A percentile compares a stretch with the other conserved stretches of the same genome.
phyloP scores from a whole-genome alignment of 2,329 filamentous ascomycete genomes.

The Metarhizium sp. region DNA sequence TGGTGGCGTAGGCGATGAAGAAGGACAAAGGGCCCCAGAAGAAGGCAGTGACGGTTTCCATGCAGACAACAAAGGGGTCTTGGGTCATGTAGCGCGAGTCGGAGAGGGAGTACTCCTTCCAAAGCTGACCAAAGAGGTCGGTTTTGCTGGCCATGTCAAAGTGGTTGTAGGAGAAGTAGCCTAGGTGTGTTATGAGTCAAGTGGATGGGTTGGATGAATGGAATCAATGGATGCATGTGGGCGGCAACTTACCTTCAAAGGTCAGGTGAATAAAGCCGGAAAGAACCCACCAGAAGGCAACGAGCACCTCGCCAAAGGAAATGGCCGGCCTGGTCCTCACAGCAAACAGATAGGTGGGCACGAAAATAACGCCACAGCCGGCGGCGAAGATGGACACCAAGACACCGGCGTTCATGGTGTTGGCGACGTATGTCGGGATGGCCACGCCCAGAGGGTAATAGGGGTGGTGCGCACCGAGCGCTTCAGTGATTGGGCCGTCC shows the following conservation, averaged over 20 bases:
- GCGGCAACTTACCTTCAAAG: constrained; percentile 26
- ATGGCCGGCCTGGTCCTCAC: constrained; percentile 18
- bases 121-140: constrained; percentile 42
- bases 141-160: constrained; percentile 27
- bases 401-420: constrained; percentile 31
- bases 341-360: constrained; percentile 13
- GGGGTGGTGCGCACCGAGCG: too few relatives aligned
- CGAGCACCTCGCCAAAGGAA: constrained; percentile 42
- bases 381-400: constrained; percentile 52
- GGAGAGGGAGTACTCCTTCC: constrained; percentile 49
- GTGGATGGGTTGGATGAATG: neutral
- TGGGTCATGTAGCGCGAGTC: constrained; percentile 46
- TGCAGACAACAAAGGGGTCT: constrained; percentile 30
- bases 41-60: constrained; percentile 9
- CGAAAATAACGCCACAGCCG: constrained; percentile 48
- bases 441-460: too few relatives aligned
- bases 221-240: too few relatives aligned
- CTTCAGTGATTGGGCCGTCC: too few relatives aligned
- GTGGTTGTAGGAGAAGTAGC: constrained; percentile 39
- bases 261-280: constrained; percentile 44
- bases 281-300: constrained; percentile 67
- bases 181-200: constrained; percentile 13
- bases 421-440: too few relatives aligned
- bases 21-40: constrained; percentile 46
- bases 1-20: constrained; percentile 33